Percentiles rank a stretch among this genome's conserved stretches.
phyloP scores from a whole-genome alignment of 352 stramenopile genomes.

The Pythium diclinum region DNA sequence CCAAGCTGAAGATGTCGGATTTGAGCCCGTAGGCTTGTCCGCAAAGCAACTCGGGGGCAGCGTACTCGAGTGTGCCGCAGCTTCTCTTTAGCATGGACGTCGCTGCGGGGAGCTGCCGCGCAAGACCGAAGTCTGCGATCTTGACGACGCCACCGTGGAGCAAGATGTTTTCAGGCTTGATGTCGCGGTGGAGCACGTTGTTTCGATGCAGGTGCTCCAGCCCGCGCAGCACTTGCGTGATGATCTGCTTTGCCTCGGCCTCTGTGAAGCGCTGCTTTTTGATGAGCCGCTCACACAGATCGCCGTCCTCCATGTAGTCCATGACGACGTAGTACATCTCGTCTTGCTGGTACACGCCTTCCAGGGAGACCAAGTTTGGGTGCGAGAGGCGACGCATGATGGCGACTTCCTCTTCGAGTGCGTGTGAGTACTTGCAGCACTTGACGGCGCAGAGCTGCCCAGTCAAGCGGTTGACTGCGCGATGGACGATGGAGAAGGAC shows the following conservation, averaged over 20 bases:
- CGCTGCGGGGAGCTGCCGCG: slow-evolving; percentile 49
- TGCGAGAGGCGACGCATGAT: slow-evolving; percentile 62
- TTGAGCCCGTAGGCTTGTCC: slow-evolving; percentile 69
- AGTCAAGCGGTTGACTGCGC: slow-evolving; percentile 63
- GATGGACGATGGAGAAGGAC: slow-evolving; percentile 82
- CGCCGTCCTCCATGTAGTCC: slow-evolving; percentile 74
- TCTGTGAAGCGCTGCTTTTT: slow-evolving; percentile 58
- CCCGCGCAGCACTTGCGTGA: slow-evolving; percentile 54
- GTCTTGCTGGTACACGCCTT: slow-evolving; percentile 68
- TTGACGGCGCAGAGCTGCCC: slow-evolving; percentile 67
- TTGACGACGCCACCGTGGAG: slow-evolving; percentile 70
- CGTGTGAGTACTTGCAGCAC: slow-evolving; percentile 63
- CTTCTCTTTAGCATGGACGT: slow-evolving; percentile 55
- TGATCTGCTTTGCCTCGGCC: slow-evolving; percentile 48
- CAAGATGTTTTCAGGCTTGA: slow-evolving; percentile 84
- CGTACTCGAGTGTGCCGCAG: slow-evolving; percentile 79
- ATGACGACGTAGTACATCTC: slow-evolving; percentile 82
- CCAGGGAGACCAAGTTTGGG: slow-evolving; percentile 62
- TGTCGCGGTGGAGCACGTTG: slow-evolving; percentile 68
- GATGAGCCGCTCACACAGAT: slow-evolving; percentile 75
- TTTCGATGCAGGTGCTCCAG: slow-evolving; percentile 63
- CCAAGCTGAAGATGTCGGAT: slow-evolving; percentile 79
- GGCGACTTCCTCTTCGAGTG: slow-evolving; percentile 65
- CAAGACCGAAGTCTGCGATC: slow-evolving; percentile 78
- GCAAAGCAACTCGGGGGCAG: slow-evolving; percentile 64